Evolutionary conservation across 768 basidiomycete genomes (phyloP).

Genomic region (Brasilioporus rufonigricans): DNA sequence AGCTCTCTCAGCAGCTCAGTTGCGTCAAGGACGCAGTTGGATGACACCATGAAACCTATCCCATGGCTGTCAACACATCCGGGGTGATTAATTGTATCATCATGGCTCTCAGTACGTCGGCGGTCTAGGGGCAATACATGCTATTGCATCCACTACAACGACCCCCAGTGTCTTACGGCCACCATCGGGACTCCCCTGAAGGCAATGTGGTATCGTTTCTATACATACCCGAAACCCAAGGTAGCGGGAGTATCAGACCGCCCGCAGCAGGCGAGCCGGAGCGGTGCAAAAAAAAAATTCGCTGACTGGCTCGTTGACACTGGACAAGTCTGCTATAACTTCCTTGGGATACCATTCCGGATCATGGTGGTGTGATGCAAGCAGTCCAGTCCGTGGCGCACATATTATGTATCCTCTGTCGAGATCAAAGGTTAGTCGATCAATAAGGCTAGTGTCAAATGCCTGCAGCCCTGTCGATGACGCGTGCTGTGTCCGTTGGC

Average conservation of each 20-base stretch:
- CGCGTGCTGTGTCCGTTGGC: neutral
- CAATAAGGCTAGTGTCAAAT: constrained; percentile 6
- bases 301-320: neutral
- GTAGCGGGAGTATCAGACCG: neutral
- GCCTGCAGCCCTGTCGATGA: constrained; percentile 9
- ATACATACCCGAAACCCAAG: neutral
- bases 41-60: constrained; percentile 4
- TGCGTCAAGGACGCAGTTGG: neutral
- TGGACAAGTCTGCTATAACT: neutral
- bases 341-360: constrained; percentile 4
- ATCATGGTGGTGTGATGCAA: constrained; percentile 9
- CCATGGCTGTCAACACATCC: neutral
- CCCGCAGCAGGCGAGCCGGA: neutral
- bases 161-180: neutral
- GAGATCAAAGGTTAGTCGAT: constrained; percentile 4
- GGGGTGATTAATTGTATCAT: neutral
- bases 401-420: constrained; percentile 6
- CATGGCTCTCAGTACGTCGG: neutral
- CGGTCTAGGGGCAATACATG: neutral
- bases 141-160: neutral
- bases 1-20: constrained; percentile 6
- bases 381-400: neutral
- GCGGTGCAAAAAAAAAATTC: neutral
- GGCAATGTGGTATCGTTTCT: neutral
- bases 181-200: neutral